Evolutionary conservation across 2,329 filamentous ascomycete genomes (phyloP).

Genomic region (Epichloe sp.): DNA sequence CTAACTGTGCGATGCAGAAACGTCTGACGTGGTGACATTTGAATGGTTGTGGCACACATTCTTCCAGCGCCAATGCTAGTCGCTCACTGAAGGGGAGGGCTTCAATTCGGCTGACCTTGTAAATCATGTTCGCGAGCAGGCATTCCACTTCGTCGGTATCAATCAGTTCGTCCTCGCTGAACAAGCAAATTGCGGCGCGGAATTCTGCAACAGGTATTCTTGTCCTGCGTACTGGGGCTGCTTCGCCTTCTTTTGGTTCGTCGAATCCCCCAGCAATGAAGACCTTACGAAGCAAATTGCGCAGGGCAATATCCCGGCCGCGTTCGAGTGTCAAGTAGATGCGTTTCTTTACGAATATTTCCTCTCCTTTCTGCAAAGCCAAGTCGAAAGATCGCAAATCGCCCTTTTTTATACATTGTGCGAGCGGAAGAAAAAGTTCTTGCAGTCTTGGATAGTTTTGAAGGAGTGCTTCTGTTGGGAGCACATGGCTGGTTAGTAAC

Average conservation of each 20-base stretch:
- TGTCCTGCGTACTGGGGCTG: constrained; percentile 52
- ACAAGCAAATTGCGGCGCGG: constrained; percentile 66
- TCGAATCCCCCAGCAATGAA: constrained; percentile 83
- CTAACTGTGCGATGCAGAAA: not conserved
- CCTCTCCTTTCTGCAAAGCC: constrained; percentile 67
- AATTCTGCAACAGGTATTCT: constrained; percentile 78
- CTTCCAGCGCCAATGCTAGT: not conserved
- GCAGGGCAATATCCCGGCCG: constrained; percentile 78
- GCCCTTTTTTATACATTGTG: constrained; percentile 65
- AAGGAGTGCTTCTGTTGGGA: constrained; percentile 63
- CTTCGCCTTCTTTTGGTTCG: constrained; percentile 55
- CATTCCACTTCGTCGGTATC: constrained; percentile 94
- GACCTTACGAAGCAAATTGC: constrained; percentile 85
- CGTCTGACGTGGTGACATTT: not conserved
- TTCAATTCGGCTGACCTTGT: constrained; percentile 56
- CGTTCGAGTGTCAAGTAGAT: constrained; percentile 93
- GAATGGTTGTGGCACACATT: not conserved
- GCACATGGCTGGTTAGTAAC: constrained; percentile 72
- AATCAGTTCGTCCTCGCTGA: constrained; percentile 49
- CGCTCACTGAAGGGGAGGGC: not conserved
- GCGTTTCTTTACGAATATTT: constrained; percentile 83
- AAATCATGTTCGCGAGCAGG: constrained; percentile 89
- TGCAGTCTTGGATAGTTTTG: constrained; percentile 64
- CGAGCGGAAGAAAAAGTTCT: constrained; percentile 64
- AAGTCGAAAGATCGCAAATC: constrained; percentile 75